Evolutionary conservation across 768 basidiomycete genomes (phyloP).

Genomic region (Rhodosporidiobolus sp.): DNA sequence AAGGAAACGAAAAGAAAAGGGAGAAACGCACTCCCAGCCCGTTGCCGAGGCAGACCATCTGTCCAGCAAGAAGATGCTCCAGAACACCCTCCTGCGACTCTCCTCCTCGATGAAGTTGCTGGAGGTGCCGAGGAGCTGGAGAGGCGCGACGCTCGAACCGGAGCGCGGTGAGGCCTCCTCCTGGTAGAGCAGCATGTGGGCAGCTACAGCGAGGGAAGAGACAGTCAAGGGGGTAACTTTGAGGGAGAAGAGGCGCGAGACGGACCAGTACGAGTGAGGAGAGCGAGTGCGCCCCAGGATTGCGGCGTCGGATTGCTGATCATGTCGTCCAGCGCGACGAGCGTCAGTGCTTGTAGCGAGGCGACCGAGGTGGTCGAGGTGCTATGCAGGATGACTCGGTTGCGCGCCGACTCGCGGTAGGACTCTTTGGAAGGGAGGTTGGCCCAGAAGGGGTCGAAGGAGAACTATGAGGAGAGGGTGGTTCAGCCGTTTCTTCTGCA

Average conservation of each 20-base stretch:
- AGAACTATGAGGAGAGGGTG: background rate
- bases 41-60: background rate
- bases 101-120: background rate
- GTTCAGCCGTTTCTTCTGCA: no score
- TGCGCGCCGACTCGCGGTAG: background rate
- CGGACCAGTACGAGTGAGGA: background rate
- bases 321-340: background rate
- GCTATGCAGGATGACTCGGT: background rate
- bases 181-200: background rate
- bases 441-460: background rate
- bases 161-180: background rate
- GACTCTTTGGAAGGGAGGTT: background rate
- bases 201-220: background rate
- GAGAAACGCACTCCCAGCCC: background rate
- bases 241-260: background rate
- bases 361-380: background rate
- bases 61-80: background rate
- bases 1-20: no score
- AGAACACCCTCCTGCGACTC: background rate
- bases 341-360: background rate
- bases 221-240: background rate
- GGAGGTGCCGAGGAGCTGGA: background rate
- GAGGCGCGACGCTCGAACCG: background rate
- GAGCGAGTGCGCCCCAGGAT: background rate
- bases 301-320: background rate